Evolutionary conservation across 805 yeast species (phyloP), one percentile per base, ranked within the genome.

Genomic region (Sugiyamaella smithiae): DNA sequence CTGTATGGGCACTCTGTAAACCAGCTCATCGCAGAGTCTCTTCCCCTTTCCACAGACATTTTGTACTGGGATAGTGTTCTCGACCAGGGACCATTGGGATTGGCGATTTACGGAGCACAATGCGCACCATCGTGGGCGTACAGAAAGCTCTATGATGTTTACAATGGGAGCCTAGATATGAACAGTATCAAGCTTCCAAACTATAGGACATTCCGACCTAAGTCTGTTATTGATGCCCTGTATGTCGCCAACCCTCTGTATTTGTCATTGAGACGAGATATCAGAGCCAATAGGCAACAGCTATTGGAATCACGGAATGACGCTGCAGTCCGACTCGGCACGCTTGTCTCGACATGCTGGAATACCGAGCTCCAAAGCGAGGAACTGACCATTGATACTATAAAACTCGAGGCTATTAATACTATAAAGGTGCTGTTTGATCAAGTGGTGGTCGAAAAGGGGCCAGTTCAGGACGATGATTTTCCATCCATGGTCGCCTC

Each of bases 41-140:
- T 75, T 3, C 74, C 77, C 6, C 54, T 77, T 11, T 51, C 64
- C 19, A 71, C 70, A 35, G 76, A 74, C 52, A 54, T 77, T n/a
- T 63, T 63, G 26, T 80, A 78, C 57, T 79, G 75, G 70, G 76
- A 77, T 23, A 44, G 62, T 1, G 59, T 71, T 0, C 55, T 67
- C 2, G 56, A 67, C 9, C 69, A 74, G 3, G 60, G 51, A 36
- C 44, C 59, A 1, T 53, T 59, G 16, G 65, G 69, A 24, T 50
- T 66, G 14, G 43, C 60, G 2, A 16, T 74, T 1, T 75, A 75
- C 50, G 55, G 73, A 1, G 17, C 75, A 6, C 82, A 75, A 57
- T 67, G 40, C 7, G 33, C 54, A n/a, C 60, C 60, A n/a, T 12
- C 44, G 5, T 50, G 53, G 42, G 22, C 41, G 6, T 48, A 32